Evolutionary conservation across 2,329 filamentous ascomycete genomes (phyloP), one percentile per base, ranked within the genome.

Genomic region (Ramichloridium luteum): DNA sequence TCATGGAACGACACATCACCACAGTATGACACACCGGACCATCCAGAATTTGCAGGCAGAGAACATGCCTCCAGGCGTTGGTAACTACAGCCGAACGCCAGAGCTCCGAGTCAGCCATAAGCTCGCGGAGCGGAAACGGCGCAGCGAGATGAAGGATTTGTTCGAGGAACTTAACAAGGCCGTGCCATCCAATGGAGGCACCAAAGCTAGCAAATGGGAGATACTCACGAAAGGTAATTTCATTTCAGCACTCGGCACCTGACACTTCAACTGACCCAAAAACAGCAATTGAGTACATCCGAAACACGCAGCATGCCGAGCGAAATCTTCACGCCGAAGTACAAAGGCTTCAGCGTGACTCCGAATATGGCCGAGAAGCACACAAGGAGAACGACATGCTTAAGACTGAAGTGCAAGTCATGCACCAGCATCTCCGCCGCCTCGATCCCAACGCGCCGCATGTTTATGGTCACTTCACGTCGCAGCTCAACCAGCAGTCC

Each of bases 171-270:
- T 90, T 6, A 73, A 83, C 44, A 77, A 80, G 43, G 64, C 84
- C 22, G 77, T 88, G 60, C 81, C 81, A 1, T 79, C 84, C 45
- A 81, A 83, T 47, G 73, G 82, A 11, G 82, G 82, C 2, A 79
- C 78, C 14, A 92, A 90, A 54, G 82, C 82, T 0, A 86, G 80
- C 44, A 92, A 92, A 47, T 92, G 82, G 82, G 82, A 92, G 47
- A 85, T 88, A 29, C 54, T 92, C 11, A 85, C 80, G 3, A 88
- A 88, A 65, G 80, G 82, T 86, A 61, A 40, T n/a, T n/a, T n/a
- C n/a, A n/a, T n/a, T n/a, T n/a, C n/a, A n/a, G n/a, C n/a, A n/a
- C n/a, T n/a, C n/a, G n/a, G n/a, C n/a, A n/a, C n/a, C n/a, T n/a
- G n/a, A n/a, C n/a, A n/a, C n/a, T n/a, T n/a, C n/a, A n/a, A n/a